A percentile compares a stretch with the other conserved stretches of the same genome.
Conservation (phyloP, 345 rosid genomes). For the Hypericum perforatum region DNA sequence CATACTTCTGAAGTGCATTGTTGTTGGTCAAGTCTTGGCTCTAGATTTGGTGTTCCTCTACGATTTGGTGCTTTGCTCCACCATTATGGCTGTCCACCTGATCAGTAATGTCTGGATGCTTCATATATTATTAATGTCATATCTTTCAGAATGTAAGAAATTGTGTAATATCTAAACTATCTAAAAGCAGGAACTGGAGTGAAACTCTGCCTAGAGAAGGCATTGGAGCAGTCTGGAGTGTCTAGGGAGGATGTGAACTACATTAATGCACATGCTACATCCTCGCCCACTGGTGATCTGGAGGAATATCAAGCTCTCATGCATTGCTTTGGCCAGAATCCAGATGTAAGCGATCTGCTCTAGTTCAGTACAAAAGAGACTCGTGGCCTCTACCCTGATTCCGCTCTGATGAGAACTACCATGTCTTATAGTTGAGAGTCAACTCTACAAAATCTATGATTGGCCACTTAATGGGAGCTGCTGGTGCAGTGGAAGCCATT, state of each 20-base stretch:
- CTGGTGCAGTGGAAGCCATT: constrained; percentile 92
- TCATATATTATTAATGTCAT: too few species aligned
- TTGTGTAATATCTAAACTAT: neutral
- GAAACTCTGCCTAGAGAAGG: constrained; percentile 78
- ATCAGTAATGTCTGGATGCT: too few species aligned
- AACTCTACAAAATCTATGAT: constrained; percentile 94
- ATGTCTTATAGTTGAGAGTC: constrained; percentile 45
- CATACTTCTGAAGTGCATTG: neutral
- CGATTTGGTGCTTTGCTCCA: too few species aligned
- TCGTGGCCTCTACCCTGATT: too few species aligned
- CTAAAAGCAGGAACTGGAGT: constrained; percentile 57
- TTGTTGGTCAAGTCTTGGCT: constrained; percentile 8
- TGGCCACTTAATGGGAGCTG: constrained; percentile 88
- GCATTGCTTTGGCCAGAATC: constrained; percentile 72
- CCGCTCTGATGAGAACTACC: neutral
- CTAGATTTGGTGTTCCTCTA: too few species aligned
- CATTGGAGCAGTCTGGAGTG: constrained; percentile 63
- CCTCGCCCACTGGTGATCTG: constrained; percentile 80
- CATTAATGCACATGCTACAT: constrained; percentile 92
- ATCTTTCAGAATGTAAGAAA: too few species aligned
- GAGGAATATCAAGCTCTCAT: constrained; percentile 73
- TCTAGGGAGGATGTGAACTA: constrained; percentile 65
- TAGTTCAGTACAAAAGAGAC: too few species aligned
- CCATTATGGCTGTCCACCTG: too few species aligned
- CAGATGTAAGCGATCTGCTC: constrained; percentile 31